Base-by-base conservation (phyloP, 495 filamentous ascomycete genomes). In the Venustampulla echinocandica region DNA sequence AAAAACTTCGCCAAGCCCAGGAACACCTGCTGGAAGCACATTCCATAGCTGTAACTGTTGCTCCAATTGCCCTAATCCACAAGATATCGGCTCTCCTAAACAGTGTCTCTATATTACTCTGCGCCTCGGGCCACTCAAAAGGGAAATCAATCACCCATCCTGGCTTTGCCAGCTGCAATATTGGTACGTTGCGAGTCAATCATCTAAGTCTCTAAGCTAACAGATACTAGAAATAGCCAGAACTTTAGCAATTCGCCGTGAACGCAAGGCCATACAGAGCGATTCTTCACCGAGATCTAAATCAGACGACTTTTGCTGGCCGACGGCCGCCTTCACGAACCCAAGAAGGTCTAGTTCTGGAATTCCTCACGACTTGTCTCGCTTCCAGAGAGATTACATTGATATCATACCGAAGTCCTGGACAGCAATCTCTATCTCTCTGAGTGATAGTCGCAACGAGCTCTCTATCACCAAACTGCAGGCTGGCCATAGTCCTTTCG, bases 381-480 rank as follows among this genome's bases (percentile, higher is more conserved):
- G 53, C 7, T 84, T 89, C 52, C 82, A 86, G 56, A 62, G 64
- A 33, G 75, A 87, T 25, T 88, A 80, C 57, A 67, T 89, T 49
- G 85, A 90, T 54, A 85, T 93, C 44, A 79, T 97, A 22, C 93
- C 92, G 0, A 62, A 68, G 17, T 62, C 69, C 18, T 98, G 92
- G 92, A 87, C 81, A 30, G 87, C 86, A 4, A 66, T 97, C 6
- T 96, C 90, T 0, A 65, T 98, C 21, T 82, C 85, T 0, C 58
- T 97, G 14, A 90, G 82, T 57, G 86, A 92, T 24, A 80, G 78
- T 42, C 72, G 69, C 7, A 80, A 84, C 10, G 90, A 96, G 50
- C 81, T 98, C 11, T 82, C 81, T 49, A 78, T 95, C 32, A 87
- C 84, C 10, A 82, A 83, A 51, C 76, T 94, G 18, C 78, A 85